Evolutionary conservation across 73 alveolate genomes (phyloP).

Genomic region (Tetrahymena malaccensis): DNA sequence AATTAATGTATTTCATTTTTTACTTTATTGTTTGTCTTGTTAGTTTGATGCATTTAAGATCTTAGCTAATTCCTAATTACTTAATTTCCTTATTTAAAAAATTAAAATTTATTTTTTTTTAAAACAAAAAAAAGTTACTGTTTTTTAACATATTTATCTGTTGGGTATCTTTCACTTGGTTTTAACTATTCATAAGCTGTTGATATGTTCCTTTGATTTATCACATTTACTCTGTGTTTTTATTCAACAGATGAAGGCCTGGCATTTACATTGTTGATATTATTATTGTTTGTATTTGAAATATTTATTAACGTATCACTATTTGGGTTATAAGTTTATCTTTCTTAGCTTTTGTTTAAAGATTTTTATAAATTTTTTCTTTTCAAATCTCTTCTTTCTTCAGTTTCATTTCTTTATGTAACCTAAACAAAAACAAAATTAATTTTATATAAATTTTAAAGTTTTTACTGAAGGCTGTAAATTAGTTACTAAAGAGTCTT

Average conservation of each 20-base stretch:
- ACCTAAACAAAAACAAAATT: neutral
- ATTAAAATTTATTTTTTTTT: neutral
- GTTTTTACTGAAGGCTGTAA: neutral
- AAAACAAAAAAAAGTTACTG: neutral
- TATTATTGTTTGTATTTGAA: neutral
- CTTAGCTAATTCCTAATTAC: neutral
- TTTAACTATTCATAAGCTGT: neutral
- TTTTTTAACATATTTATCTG: neutral
- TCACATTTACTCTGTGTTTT: neutral
- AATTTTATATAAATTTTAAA: neutral
- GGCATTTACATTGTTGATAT: neutral
- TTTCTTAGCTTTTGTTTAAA: neutral
- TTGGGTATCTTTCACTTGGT: neutral
- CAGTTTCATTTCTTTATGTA: neutral
- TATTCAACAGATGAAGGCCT: neutral
- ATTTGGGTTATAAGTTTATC: neutral
- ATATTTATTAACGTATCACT: neutral
- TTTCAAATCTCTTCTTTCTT: neutral
- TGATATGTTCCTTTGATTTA: neutral
- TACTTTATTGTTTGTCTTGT: too few relatives aligned
- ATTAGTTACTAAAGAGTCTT: neutral
- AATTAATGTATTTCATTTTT: too few relatives aligned
- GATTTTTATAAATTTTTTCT: neutral
- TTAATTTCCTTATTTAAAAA: neutral
- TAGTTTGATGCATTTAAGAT: neutral